Conservation (phyloP, 768 basidiomycete genomes). For the Rhodosporidiobolus odoratus region DNA sequence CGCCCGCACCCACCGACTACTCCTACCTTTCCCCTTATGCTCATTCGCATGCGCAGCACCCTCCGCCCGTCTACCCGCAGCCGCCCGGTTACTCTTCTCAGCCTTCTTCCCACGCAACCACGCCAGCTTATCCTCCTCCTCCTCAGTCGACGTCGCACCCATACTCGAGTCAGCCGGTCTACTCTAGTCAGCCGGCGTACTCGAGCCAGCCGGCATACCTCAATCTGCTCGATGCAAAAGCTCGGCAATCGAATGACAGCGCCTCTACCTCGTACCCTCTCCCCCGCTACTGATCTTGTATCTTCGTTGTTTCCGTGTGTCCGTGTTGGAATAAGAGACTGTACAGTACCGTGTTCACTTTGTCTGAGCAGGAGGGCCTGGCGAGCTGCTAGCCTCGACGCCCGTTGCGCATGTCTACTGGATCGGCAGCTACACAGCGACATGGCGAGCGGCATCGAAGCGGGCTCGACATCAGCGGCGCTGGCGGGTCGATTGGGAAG, state of each 20-base stretch:
- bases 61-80: conserved; percentile 1
- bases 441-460: too few relatives aligned
- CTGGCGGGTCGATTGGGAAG: too few relatives aligned
- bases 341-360: not conserved
- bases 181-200: not conserved
- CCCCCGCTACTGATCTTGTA: not conserved
- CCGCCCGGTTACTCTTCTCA: not conserved
- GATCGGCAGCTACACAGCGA: too few relatives aligned
- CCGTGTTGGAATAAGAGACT: not conserved
- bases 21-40: not conserved
- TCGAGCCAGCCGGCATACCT: too few relatives aligned
- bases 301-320: not conserved
- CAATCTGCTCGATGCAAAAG: too few relatives aligned
- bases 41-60: too few relatives aligned
- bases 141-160: not conserved
- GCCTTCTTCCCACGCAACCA: not conserved
- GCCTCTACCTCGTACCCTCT: not conserved
- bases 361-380: too few relatives aligned
- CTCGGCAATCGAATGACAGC: not conserved
- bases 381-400: too few relatives aligned
- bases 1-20: conserved; percentile 4
- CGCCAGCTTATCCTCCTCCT: not conserved
- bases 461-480: too few relatives aligned
- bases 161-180: not conserved
- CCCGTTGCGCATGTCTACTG: too few relatives aligned